Evolutionary conservation across 108 stramenopile genomes (phyloP).

Genomic region (Conticribra guillardii): DNA sequence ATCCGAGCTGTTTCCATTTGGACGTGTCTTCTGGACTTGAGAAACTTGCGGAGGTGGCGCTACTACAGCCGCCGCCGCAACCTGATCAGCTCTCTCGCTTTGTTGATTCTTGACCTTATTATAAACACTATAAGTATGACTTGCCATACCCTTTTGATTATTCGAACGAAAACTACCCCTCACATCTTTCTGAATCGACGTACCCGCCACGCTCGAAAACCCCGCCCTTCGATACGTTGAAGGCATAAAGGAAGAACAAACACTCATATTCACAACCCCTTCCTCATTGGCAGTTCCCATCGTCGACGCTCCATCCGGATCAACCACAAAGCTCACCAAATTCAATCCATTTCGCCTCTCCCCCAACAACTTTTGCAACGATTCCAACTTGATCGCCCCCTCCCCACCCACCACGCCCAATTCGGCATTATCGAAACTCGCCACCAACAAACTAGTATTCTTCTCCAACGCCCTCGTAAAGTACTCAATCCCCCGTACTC

Average conservation of each 20-base stretch:
- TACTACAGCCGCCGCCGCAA: not conserved
- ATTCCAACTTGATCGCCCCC: conserved; percentile 4
- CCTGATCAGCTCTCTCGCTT: not conserved
- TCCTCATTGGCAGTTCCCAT: not conserved
- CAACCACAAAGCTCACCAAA: conserved; percentile 43
- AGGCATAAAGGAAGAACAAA: conserved; percentile 47
- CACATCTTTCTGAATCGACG: not conserved
- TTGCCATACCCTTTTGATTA: not conserved
- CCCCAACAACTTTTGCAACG: conserved; percentile 17
- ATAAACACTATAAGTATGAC: not conserved
- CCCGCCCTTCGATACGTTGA: conserved; percentile 34
- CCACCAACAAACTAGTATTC: conserved; percentile 51
- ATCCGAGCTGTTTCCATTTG: too few species aligned
- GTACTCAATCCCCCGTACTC: conserved; percentile 53
- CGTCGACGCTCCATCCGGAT: conserved; percentile 8
- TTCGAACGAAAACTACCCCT: not conserved
- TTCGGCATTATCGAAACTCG: conserved; percentile 46
- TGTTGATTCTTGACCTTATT: not conserved
- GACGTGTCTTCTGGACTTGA: too few species aligned
- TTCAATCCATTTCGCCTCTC: conserved; percentile 35
- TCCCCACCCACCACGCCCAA: too few species aligned
- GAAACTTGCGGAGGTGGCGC: not conserved
- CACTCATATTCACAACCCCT: conserved; percentile 36
- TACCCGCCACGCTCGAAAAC: conserved; percentile 7
- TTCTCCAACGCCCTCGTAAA: conserved; percentile 51